Conservation (phyloP, 805 yeast genomes). For the Ogataea wickerhamii region DNA sequence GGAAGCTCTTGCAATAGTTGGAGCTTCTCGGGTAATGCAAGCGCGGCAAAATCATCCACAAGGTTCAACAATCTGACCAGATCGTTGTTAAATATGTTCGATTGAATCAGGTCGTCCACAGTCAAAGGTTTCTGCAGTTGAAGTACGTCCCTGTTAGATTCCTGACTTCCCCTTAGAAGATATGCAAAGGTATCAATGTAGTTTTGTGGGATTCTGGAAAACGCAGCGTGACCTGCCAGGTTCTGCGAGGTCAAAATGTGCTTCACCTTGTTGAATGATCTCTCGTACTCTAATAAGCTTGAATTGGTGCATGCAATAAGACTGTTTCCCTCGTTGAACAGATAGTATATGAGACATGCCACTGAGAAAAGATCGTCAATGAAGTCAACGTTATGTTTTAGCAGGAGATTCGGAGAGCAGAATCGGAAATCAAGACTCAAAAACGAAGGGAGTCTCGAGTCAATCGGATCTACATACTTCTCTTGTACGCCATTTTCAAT, state of each 20-base stretch:
- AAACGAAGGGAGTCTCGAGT: conserved; percentile 71
- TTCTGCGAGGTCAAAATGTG: conserved; percentile 35
- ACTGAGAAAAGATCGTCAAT: conserved; percentile 82
- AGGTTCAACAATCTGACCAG: conserved; percentile 75
- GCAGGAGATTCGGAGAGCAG: conserved; percentile 79
- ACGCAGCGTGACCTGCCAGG: conserved; percentile 43
- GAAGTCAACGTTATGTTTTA: conserved; percentile 59
- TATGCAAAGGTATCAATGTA: conserved; percentile 48
- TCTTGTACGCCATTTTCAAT: conserved; percentile 46
- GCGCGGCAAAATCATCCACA: conserved; percentile 79
- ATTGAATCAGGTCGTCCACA: conserved; percentile 64
- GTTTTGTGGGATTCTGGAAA: conserved; percentile 58
- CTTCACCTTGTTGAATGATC: conserved; percentile 40
- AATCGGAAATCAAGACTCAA: conserved; percentile 68
- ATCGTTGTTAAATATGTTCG: conserved; percentile 78
- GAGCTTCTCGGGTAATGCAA: conserved; percentile 60
- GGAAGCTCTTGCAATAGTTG: conserved; percentile 66
- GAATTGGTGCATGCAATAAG: conserved; percentile 40
- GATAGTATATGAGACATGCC: conserved; percentile 69
- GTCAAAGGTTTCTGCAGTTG: conserved; percentile 32
- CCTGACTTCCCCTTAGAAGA: conserved; percentile 47
- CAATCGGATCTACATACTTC: conserved; percentile 65
- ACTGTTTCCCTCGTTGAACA: conserved; percentile 50
- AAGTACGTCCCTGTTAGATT: conserved; percentile 30
- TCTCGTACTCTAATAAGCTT: conserved; percentile 53